Base-by-base conservation (phyloP, 768 basidiomycete genomes). In the Crepidotus variabilis region DNA sequence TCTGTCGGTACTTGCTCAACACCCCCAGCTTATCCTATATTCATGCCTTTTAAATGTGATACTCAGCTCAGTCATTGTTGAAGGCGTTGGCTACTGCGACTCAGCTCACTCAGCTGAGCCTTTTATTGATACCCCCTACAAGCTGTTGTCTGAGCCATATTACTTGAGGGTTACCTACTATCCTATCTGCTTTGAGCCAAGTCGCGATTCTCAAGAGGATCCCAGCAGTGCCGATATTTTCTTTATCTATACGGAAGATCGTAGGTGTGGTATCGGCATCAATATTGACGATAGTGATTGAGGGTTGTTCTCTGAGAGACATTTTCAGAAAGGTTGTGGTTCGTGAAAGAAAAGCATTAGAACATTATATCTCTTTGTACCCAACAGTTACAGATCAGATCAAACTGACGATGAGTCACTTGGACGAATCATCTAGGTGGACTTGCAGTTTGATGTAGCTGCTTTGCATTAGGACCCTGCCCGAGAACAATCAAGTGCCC, bases 201-300 rank as follows among this genome's bases (percentile, higher is more conserved):
- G 58, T 52, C 5, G 58, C 55, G 18, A 59, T 35, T 24, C 58
- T 35, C 20, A 56, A 22, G n/a, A 59, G 58, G 6, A 52, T 34
- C 24, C 47, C 45, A 4, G 55, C 54, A 46, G 51, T 56, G 36
- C 55, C 55, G 11, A 59, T 46, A 33, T 52, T 46, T 8, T 35
- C 58, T 21, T 48, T 56, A 34, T 59, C 50, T 16, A 56, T 45
- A 34, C 58, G 58, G 43, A 59, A 59, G 18, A 52, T 56, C 9
- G 6, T 32, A 22, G 58, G 55, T 2, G 21, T 35, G 35, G 51
- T 18, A 35, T 56, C 51, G 4, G 50, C 45, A 28, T 55, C 49
- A 50, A 59, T 24, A 43, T 59, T 59, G 47, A 59, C 47, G 23
- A 59, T 43, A 10, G 58, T 59, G 20, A 58, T 53, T 1, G 34